Evolutionary conservation across 805 yeast genomes (phyloP).

Genomic region (Pichia paraexigua): DNA sequence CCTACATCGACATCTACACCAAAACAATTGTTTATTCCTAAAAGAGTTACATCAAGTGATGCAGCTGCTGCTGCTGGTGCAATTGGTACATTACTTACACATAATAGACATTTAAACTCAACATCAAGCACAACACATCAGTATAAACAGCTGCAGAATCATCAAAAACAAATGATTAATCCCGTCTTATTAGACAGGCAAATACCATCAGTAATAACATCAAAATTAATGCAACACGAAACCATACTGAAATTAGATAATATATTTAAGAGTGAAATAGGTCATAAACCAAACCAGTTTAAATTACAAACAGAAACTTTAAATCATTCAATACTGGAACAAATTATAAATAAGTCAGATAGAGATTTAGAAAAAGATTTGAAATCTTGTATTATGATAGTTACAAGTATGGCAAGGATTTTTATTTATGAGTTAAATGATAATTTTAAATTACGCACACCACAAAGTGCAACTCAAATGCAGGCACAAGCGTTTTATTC

Average conservation of each 20-base stretch:
- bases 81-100: conserved; percentile 25
- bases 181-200: conserved; percentile 27
- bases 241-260: conserved; percentile 27
- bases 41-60: conserved; percentile 22
- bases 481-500: conserved; percentile 37
- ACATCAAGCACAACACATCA: conserved; percentile 2
- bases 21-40: conserved; percentile 14
- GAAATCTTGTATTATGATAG: conserved; percentile 28
- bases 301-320: conserved; percentile 23
- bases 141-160: conserved; percentile 12
- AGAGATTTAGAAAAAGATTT: conserved; percentile 24
- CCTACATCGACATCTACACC: background rate
- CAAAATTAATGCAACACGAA: conserved; percentile 25
- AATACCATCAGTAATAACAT: conserved; percentile 24
- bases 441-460: conserved; percentile 25
- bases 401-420: conserved; percentile 30
- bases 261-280: conserved; percentile 28
- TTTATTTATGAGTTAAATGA: conserved; percentile 29
- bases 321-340: conserved; percentile 25
- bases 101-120: conserved; percentile 17
- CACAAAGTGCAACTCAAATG: conserved; percentile 26
- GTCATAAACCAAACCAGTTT: conserved; percentile 24
- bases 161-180: conserved; percentile 26
- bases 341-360: conserved; percentile 25
- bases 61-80: conserved; percentile 32